Conservation (phyloP, 305 asterid genomes). For the Solanum hybrid region DNA sequence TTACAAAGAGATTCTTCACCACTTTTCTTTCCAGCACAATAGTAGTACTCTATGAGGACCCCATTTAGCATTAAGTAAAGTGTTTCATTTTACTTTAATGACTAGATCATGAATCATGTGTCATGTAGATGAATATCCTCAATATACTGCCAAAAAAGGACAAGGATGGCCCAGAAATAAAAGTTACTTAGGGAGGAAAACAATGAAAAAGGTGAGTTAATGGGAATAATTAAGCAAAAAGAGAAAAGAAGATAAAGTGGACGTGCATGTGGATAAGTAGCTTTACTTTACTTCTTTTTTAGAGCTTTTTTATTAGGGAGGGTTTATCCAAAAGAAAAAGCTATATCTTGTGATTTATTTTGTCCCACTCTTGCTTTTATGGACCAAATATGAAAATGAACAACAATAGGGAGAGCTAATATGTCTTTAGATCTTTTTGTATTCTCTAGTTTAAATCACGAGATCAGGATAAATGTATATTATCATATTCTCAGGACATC, state of each 20-base stretch:
- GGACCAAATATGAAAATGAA: background rate
- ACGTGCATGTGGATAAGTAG: slow-evolving; percentile 15
- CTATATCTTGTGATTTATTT: slow-evolving; percentile 11
- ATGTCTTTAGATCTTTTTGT: background rate
- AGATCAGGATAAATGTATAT: background rate
- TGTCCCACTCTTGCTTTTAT: slow-evolving; percentile 1
- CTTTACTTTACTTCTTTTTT: slow-evolving; percentile 7
- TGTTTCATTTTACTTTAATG: background rate
- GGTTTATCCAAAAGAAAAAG: slow-evolving; percentile 21
- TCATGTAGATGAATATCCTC: slow-evolving; percentile 23
- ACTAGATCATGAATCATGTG: slow-evolving; percentile 7
- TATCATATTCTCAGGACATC: background rate
- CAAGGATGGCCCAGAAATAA: slow-evolving; percentile 9
- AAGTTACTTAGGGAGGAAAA: slow-evolving; percentile 4
- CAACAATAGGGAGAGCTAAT: background rate
- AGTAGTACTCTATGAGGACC: slow-evolving; percentile 13
- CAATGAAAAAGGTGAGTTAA: background rate
- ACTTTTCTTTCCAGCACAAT: slow-evolving; percentile 88
- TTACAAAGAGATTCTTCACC: slow-evolving; percentile 85
- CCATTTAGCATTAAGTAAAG: background rate
- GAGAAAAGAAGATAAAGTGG: slow-evolving; percentile 21
- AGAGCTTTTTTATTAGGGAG: slow-evolving; percentile 9
- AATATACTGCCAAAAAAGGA: background rate
- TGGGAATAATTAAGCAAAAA: slow-evolving; percentile 13
- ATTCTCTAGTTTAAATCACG: background rate